Evolutionary conservation across 2,329 filamentous ascomycete genomes (phyloP).

Genomic region (Gaeumannomyces sp.): DNA sequence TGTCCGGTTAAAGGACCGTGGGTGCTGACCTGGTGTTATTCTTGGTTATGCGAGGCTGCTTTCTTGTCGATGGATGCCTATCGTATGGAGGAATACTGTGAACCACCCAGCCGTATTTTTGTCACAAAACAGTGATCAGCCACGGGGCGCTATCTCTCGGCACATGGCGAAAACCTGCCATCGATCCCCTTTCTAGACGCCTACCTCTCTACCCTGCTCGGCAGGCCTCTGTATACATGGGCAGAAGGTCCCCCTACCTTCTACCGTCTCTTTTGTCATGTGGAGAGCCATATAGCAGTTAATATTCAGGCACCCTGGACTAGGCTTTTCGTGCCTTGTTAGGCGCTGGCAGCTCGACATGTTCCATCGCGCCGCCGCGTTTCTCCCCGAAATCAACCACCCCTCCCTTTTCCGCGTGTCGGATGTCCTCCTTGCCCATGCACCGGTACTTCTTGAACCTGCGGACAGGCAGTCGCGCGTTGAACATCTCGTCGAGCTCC

Average conservation of each 20-base stretch:
- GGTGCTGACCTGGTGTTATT: too few relatives aligned
- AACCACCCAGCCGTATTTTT: too few relatives aligned
- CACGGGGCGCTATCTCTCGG: too few relatives aligned
- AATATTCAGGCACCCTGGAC: too few relatives aligned
- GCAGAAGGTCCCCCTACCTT: not conserved
- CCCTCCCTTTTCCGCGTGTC: conserved; percentile 17
- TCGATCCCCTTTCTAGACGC: too few relatives aligned
- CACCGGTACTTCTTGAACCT: conserved; percentile 24
- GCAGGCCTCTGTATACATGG: not conserved
- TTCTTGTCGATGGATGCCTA: not conserved
- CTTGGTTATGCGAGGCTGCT: too few relatives aligned
- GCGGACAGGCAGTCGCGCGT: conserved; percentile 20
- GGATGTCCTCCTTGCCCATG: conserved; percentile 20
- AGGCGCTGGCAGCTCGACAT: not conserved
- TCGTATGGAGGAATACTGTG: too few relatives aligned
- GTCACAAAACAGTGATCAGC: too few relatives aligned
- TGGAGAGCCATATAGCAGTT: too few relatives aligned
- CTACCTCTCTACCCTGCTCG: too few relatives aligned
- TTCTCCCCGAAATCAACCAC: not conserved
- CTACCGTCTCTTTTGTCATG: not conserved
- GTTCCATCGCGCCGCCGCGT: not conserved
- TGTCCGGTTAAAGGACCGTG: too few relatives aligned
- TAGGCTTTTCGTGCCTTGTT: not conserved
- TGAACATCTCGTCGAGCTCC: conserved; percentile 28
- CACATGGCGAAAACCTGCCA: too few relatives aligned